Base-by-base conservation (phyloP, 192 early-diverging fungal genomes). In the Dimargaris cristalligena region DNA sequence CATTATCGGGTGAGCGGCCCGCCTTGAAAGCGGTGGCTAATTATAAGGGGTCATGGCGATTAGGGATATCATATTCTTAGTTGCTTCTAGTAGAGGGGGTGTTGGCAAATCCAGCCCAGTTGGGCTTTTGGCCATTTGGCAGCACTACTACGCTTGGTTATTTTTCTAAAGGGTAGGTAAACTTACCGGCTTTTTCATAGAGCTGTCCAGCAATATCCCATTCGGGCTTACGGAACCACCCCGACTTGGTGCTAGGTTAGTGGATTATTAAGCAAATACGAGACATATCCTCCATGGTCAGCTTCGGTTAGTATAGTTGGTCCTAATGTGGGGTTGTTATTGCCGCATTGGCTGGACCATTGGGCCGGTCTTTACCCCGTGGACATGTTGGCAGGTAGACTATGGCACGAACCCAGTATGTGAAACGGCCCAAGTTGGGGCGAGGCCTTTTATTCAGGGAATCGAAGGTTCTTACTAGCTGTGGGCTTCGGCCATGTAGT, bases 111-210 rank as follows among this genome's bases (percentile, higher is more conserved):
- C 44, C 44, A n/a, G n/a, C n/a, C n/a, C n/a, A n/a, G n/a, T n/a
- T n/a, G n/a, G n/a, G n/a, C n/a, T n/a, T n/a, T n/a, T n/a, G n/a
- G n/a, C n/a, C n/a, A n/a, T n/a, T n/a, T n/a, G n/a, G n/a, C n/a
- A n/a, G n/a, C n/a, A n/a, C n/a, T n/a, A n/a, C n/a, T n/a, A n/a
- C n/a, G n/a, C n/a, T n/a, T n/a, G n/a, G n/a, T n/a, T n/a, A n/a
- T n/a, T n/a, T n/a, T n/a, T n/a, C n/a, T n/a, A n/a, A n/a, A n/a
- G 31, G 44, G n/a, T 10, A 57, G 13, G 34, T 18, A 47, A 32
- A 44, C 35, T 41, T 76, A 86, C 85, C 87, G 63, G 87, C 87
- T 63, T 74, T 75, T 61, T 87, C 82, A 52, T 80, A 89, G 62
- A 71, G 71, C 46, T 79, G 75, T 14, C 74, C 79, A 38, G 85